phyloP scores from a whole-genome alignment of 2,329 filamentous ascomycete species.

The Ambrosiella beaveri region DNA sequence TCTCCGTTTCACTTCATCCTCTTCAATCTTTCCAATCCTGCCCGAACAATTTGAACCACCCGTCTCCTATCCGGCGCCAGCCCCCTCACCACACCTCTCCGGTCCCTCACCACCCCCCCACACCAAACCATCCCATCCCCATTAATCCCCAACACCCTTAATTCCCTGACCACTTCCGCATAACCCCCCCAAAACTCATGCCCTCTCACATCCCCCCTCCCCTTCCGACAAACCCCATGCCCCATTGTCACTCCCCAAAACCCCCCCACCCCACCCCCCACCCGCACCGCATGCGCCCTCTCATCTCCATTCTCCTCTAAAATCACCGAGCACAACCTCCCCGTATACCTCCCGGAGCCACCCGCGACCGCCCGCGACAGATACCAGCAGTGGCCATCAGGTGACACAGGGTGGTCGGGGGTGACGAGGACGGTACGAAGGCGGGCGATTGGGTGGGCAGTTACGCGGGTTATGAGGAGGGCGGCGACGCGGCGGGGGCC shows the following conservation, averaged over 20 bases:
- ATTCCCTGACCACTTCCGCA: slow-evolving; percentile 22
- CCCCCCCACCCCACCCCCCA: slow-evolving; percentile 18
- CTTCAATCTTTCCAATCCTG: neutral
- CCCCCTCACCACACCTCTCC: slow-evolving; percentile 23
- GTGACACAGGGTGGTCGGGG: slow-evolving; percentile 40
- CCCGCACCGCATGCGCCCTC: slow-evolving; percentile 32
- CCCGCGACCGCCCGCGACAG: slow-evolving; percentile 28
- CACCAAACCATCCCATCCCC: slow-evolving; percentile 27
- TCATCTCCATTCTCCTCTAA: slow-evolving; percentile 28
- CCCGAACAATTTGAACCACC: neutral
- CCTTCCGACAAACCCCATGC: slow-evolving; percentile 29
- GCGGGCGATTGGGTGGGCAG: slow-evolving; percentile 25
- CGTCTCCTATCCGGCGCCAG: slow-evolving; percentile 15
- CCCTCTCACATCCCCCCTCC: slow-evolving; percentile 25
- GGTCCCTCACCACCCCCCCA: slow-evolving; percentile 25
- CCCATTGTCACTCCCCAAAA: slow-evolving; percentile 41
- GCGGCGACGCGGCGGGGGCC: slow-evolving; percentile 32
- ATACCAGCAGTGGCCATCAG: slow-evolving; percentile 24
- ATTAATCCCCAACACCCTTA: slow-evolving; percentile 21
- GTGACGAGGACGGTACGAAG: slow-evolving; percentile 34
- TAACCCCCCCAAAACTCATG: slow-evolving; percentile 41
- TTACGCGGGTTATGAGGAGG: slow-evolving; percentile 33
- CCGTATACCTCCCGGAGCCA: slow-evolving; percentile 26
- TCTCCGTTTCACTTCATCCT: neutral
- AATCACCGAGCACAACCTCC: slow-evolving; percentile 38